phyloP scores from a whole-genome alignment of 2,329 filamentous ascomycete genomes.

The Fusarium sp. region DNA sequence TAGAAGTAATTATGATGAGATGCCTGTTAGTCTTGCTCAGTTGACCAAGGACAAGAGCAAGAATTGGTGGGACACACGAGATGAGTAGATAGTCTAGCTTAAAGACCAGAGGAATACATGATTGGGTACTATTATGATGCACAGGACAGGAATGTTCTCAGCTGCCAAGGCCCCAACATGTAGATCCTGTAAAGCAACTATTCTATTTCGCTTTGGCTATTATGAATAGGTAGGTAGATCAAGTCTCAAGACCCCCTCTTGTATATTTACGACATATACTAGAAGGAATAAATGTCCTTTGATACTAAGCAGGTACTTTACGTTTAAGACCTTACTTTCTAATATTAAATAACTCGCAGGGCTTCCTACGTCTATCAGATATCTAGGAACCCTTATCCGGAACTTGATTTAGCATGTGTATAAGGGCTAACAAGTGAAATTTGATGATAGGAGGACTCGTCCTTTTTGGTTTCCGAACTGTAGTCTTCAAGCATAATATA shows the following conservation, averaged over 20 bases:
- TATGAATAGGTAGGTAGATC: too few relatives aligned
- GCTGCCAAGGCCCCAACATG: too few relatives aligned
- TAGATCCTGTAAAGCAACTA: too few relatives aligned
- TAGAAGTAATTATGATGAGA: not conserved
- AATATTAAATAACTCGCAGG: not conserved
- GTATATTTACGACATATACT: too few relatives aligned
- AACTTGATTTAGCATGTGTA: not conserved
- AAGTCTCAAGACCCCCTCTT: too few relatives aligned
- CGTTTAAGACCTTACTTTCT: not conserved
- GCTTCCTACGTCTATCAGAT: not conserved
- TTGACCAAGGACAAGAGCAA: not conserved
- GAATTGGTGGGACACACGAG: conserved; percentile 5
- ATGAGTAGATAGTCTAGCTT: not conserved
- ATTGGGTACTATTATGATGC: not conserved
- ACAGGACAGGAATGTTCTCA: too few relatives aligned
- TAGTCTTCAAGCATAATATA: too few relatives aligned
- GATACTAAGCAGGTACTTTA: not conserved
- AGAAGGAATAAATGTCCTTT: too few relatives aligned
- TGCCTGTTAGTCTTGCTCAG: not conserved
- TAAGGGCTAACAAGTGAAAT: not conserved
- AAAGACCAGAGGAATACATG: not conserved
- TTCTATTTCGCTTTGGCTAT: too few relatives aligned
- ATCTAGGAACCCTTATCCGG: not conserved
- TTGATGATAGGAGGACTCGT: not conserved
- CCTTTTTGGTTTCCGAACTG: not conserved